Conservation (phyloP, 2,329 filamentous ascomycete species). For the Clarireedia monteithiana region DNA sequence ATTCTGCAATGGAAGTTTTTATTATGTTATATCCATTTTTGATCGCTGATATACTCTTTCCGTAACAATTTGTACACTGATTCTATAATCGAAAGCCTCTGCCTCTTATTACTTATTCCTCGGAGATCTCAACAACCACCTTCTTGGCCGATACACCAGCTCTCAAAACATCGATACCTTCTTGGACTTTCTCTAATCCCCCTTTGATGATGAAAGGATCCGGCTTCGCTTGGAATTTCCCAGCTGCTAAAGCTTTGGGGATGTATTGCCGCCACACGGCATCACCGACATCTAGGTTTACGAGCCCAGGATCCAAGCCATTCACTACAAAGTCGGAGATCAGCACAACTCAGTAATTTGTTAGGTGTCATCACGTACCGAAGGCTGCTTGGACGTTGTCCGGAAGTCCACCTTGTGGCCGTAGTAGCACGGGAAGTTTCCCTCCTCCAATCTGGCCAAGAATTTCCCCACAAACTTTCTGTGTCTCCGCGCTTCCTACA, state of each 20-base stretch:
- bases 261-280: conserved; percentile 35
- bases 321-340: conserved; percentile 19
- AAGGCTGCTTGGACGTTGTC: conserved; percentile 18
- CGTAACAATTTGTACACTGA: no score
- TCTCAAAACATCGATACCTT: conserved; percentile 31
- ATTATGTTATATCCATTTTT: no score
- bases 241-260: conserved; percentile 31
- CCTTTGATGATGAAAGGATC: conserved; percentile 33
- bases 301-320: conserved; percentile 22
- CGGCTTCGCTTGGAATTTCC: conserved; percentile 33
- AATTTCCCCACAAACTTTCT: conserved; percentile 26
- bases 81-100: no score
- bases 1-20: no score
- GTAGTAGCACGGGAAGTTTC: conserved; percentile 13
- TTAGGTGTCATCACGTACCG: conserved; percentile 14
- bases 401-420: neutral
- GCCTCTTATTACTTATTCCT: neutral
- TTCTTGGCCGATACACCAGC: conserved; percentile 37
- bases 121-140: conserved; percentile 31
- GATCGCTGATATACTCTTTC: no score
- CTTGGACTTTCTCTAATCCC: conserved; percentile 36
- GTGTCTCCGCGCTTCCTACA: conserved; percentile 19
- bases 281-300: conserved; percentile 25
- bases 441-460: conserved; percentile 22
- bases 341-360: neutral